Evolutionary conservation across 441 rosid species (phyloP).

Genomic region (Rhodomyrtus psidioides): DNA sequence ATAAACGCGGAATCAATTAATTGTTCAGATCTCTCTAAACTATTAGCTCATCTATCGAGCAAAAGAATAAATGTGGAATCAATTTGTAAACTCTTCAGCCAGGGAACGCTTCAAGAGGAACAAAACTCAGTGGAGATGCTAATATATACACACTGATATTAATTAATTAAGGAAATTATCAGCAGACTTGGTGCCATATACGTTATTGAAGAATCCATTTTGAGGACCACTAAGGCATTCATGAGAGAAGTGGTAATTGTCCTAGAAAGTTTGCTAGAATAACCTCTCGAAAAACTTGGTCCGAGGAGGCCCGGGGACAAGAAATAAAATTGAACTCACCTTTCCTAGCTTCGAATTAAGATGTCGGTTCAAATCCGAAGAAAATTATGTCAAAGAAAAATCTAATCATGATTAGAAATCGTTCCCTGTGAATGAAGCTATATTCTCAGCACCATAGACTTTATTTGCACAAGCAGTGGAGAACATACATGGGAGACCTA

Average conservation of each 20-base stretch:
- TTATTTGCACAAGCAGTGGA: background rate
- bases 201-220: background rate
- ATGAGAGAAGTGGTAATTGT: background rate
- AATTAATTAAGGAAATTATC: no score
- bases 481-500: background rate
- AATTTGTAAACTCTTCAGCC: no score
- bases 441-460: background rate
- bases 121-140: no score
- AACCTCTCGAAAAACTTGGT: background rate
- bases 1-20: no score
- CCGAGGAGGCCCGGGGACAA: rapidly evolving
- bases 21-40: no score
- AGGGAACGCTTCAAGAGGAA: no score
- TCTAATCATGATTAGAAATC: background rate
- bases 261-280: background rate
- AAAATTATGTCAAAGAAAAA: background rate
- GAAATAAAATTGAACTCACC: background rate
- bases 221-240: background rate
- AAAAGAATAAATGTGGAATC: no score
- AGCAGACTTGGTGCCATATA: background rate
- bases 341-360: no score
- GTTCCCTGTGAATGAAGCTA: background rate
- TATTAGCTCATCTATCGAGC: no score
- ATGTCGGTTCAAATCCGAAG: background rate
- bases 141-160: no score